phyloP scores from a whole-genome alignment of 768 basidiomycete genomes.

The Leccinum subgranulosum region DNA sequence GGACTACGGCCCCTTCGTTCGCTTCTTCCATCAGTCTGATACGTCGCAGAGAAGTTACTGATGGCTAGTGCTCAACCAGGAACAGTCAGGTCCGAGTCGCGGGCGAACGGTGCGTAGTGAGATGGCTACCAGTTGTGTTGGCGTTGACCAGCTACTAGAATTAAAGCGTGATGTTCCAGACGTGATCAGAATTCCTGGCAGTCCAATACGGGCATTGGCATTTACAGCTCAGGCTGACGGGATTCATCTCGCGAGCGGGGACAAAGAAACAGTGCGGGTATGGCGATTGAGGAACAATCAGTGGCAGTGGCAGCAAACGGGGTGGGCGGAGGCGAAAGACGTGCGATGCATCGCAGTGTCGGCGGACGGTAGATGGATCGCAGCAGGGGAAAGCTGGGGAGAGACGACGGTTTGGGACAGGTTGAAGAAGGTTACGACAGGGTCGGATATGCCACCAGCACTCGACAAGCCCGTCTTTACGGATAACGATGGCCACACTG shows the following conservation, averaged over 20 bases:
- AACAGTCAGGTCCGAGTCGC: background rate
- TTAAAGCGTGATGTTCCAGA: background rate
- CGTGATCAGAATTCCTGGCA: background rate
- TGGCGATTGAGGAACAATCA: background rate
- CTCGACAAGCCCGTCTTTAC: conserved; percentile 1
- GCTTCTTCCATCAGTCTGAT: background rate
- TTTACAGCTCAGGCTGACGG: conserved; percentile 1
- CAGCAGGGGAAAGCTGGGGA: conserved; percentile 11
- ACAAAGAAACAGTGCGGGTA: conserved; percentile 10
- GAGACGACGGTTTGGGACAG: conserved; percentile 7
- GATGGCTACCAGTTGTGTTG: background rate
- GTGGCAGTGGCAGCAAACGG: background rate
- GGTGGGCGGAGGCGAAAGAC: background rate
- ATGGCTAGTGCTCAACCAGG: background rate
- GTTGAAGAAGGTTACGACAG: background rate
- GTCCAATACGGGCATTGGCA: conserved; percentile 5
- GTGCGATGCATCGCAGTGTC: conserved; percentile 10
- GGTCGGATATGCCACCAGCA: background rate
- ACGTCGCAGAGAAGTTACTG: background rate
- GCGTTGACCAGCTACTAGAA: background rate
- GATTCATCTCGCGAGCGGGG: conserved; percentile 6
- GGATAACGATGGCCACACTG: conserved; percentile 5
- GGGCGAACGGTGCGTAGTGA: conserved; percentile 1
- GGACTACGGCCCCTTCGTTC: background rate
- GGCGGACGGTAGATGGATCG: conserved; percentile 3